Base-by-base conservation (phyloP, 129 eudicot species). In the Erigeron canadensis region DNA sequence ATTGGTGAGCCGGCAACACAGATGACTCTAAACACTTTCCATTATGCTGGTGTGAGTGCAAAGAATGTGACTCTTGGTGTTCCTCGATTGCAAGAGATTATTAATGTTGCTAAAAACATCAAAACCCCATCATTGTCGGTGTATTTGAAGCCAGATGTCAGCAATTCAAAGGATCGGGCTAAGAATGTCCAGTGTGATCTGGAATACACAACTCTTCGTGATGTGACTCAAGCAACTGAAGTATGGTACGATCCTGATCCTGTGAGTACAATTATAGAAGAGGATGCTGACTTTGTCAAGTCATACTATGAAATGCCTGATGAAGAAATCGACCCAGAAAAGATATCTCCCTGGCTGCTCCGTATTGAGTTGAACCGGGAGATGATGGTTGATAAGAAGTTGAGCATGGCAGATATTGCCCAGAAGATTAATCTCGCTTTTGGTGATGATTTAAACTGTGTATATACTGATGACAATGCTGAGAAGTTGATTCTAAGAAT, bases 171-270 rank as follows among this genome's bases (percentile, higher is more conserved):
- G 77, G 96, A 94, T 23, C 73, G 77, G 73, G 98, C 98, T 28
- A 94, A 94, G 80, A 94, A 75, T 70, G 98, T 94, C 19, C 98
- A 94, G 75, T 89, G 98, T 82, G 95, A 89, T 50, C 63, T 89
- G 55, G 98, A 89, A 48, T 94, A 94, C 74, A 94, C 97, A 2
- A 89, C 96, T 51, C 81, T 94, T n/a, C 85, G 98, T 9, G 85
- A 96, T 82, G 98, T 94, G 61, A 94, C 98, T 0, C 96, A 94
- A 76, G 98, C 98, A 57, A 94, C 98, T 54, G 98, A 94, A 83
- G 98, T 94, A 43, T 94, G 98, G 98, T 89, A 89, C 46, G 98
- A 93, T 64, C 98, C 98, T 47, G 98, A 93, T 69, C 96, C 98
- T 1, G 84, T 84, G 96, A 85, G 95, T 76, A 93, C 96, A 11